Percentiles rank a stretch among this genome's conserved stretches.
These are phyloP conservation scores for Phytophthora tubulina DNA, from an alignment of 352 stramenopile species.

Conservation along the genomic window DNA sequence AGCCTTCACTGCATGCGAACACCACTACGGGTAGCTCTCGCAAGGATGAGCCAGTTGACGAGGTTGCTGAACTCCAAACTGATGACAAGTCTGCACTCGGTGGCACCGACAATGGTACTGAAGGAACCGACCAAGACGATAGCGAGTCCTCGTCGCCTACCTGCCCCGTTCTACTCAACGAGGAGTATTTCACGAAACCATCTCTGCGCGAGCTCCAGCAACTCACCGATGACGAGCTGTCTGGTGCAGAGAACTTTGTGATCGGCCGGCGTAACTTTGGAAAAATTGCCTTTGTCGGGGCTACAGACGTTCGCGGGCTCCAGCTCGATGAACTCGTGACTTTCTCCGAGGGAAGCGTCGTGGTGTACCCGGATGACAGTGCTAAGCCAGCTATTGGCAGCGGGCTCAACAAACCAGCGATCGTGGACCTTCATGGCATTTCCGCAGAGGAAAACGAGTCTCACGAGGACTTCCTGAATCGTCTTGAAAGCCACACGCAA, in stretches of 20 bases:
- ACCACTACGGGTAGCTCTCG: background rate
- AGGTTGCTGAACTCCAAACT: background rate
- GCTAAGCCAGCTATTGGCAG: constrained; percentile 51
- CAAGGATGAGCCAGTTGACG: background rate
- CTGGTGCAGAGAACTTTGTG: constrained; percentile 50
- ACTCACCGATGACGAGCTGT: constrained; percentile 53
- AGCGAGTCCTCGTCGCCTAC: background rate
- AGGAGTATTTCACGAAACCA: constrained; percentile 58
- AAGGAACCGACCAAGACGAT: background rate
- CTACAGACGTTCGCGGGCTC: constrained; percentile 55
- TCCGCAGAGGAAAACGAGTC: constrained; percentile 33
- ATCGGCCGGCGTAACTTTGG: constrained; percentile 48
- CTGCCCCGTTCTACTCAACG: constrained; percentile 45
- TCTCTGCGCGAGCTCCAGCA: constrained; percentile 39
- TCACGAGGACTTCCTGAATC: constrained; percentile 44
- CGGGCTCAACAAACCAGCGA: constrained; percentile 59
- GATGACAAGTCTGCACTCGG: background rate
- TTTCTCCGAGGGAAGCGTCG: constrained; percentile 49
- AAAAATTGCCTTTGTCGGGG: constrained; percentile 51
- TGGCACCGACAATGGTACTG: background rate
- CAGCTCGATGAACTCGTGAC: constrained; percentile 55
- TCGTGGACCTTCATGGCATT: constrained; percentile 48
- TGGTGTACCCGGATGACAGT: constrained; percentile 57
- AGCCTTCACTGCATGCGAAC: background rate
- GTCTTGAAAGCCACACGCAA: constrained; percentile 50